Evolutionary conservation across 1,139 yeast species (phyloP), one percentile per base, ranked within the genome.

Genomic region (Yamadazyma sp.): DNA sequence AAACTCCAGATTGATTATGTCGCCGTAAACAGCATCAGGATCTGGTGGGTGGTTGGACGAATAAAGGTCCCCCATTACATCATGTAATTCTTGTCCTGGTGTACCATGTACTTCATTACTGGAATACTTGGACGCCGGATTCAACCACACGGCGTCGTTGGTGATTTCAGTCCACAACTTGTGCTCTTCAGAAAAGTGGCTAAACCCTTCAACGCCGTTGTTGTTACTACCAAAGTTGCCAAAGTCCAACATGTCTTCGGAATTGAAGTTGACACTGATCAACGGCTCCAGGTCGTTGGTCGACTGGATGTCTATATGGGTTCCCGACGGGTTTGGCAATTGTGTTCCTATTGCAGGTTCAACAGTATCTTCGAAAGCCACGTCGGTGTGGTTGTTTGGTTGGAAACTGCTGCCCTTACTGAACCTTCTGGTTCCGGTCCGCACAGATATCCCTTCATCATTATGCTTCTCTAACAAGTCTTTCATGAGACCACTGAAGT

Each of bases 161-260:
- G 87, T 78, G 45, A 85, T 79, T 51, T 83, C 87, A 55, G 79
- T 78, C 90, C 94, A 81, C 37, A 87, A 59, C 50, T 83, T 75
- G 48, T 78, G 75, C 51, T 84, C 88, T 37, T 70, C 76, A 34
- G 66, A 70, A 24, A 67, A 51, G 41, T 66, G 67, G 0, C 74
- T 64, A 29, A 69, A 56, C 4, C 76, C 76, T 50, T 70, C 77
- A 28, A 71, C 69, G 4, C 74, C 76, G 1, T 67, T 64, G 17
- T 16, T 18, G 56, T 64, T 50, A 35, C 62, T 61, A 9, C 61
- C 51, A 44, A 64, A 67, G 37, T 64, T 67, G 11, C 59, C 62
- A n/a, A 47, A 42, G 10, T 47, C 52, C 26, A 34, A 34, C 17
- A 42, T 29, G 8, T 42, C 43, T 14, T 48, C 37, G 3, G 45